phyloP scores from a whole-genome alignment of 2,329 filamentous ascomycete species.

The Dothistroma septosporum region DNA sequence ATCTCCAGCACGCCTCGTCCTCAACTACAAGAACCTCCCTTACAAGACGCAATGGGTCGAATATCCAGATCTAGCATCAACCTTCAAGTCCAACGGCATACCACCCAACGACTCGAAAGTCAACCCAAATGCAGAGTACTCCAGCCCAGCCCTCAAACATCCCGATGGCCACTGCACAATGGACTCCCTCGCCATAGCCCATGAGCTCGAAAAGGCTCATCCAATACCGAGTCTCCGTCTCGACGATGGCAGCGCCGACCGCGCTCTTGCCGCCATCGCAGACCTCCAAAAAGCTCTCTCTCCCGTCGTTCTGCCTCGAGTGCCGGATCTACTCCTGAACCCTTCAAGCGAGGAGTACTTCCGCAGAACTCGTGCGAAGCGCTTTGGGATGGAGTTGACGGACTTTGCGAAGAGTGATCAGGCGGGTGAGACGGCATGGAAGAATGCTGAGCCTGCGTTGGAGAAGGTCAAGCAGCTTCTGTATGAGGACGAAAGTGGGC shows the following conservation, averaged over 20 bases:
- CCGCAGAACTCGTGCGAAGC: constrained; percentile 47
- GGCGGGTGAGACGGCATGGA: constrained; percentile 48
- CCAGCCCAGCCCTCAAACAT: constrained; percentile 52
- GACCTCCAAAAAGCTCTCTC: constrained; percentile 39
- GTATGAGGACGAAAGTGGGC: constrained; percentile 51
- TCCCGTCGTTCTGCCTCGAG: constrained; percentile 45
- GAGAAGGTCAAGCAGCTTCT: constrained; percentile 29
- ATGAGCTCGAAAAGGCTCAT: constrained; percentile 55
- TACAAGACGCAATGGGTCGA: constrained; percentile 68
- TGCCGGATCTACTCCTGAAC: constrained; percentile 52
- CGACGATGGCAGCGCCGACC: constrained; percentile 35
- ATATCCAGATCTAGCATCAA: constrained; percentile 60
- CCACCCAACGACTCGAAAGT: constrained; percentile 42
- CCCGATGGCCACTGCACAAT: constrained; percentile 58
- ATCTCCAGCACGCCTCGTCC: constrained; percentile 52
- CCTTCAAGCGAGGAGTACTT: constrained; percentile 54
- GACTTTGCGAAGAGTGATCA: constrained; percentile 40
- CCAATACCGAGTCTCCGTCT: constrained; percentile 57
- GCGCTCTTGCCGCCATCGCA: constrained; percentile 42
- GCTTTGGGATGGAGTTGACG: constrained; percentile 52
- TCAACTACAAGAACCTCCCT: constrained; percentile 65
- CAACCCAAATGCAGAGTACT: constrained; percentile 44
- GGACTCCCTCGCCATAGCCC: constrained; percentile 60
- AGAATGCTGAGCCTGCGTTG: constrained; percentile 45
- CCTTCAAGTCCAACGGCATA: constrained; percentile 50